phyloP scores from a whole-genome alignment of 1,284 basidiomycete genomes.

The Moesziomyces sp. region DNA sequence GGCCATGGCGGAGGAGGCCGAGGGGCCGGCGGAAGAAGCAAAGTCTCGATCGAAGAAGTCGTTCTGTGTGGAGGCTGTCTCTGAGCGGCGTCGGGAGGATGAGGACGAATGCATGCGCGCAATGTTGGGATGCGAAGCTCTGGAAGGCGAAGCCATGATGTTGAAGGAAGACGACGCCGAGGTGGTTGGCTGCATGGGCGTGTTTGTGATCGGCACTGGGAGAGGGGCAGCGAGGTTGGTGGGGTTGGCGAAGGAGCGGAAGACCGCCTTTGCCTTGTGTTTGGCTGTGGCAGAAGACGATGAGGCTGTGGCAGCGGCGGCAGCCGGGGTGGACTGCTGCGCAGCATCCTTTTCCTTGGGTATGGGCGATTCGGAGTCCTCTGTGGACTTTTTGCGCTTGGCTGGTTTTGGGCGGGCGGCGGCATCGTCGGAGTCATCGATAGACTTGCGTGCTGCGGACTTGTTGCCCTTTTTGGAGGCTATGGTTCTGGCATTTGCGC shows the following conservation, averaged over 20 bases:
- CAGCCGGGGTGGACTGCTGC: neutral
- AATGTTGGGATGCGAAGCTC: constrained; percentile 5
- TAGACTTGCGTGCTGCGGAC: constrained; percentile 22
- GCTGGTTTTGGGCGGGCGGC: constrained; percentile 11
- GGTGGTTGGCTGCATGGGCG: constrained; percentile 5
- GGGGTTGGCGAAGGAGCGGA: constrained; percentile 57
- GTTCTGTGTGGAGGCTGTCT: constrained; percentile 17
- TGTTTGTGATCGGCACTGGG: constrained; percentile 18
- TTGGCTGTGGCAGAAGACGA: constrained; percentile 16
- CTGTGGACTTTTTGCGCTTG: constrained; percentile 36
- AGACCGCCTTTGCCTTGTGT: constrained; percentile 57
- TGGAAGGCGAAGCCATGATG: constrained; percentile 19
- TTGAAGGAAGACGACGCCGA: constrained; percentile 12
- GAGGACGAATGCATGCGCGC: constrained; percentile 21
- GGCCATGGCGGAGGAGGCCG: neutral
- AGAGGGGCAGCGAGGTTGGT: constrained; percentile 55
- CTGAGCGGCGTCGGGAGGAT: constrained; percentile 25
- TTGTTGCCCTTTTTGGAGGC: constrained; percentile 43
- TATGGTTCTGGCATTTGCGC: constrained; percentile 44
- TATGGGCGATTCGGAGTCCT: constrained; percentile 5
- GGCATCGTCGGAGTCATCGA: constrained; percentile 14
- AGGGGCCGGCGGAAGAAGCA: neutral
- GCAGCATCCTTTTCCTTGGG: constrained; percentile 5
- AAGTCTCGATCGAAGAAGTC: constrained; percentile 17
- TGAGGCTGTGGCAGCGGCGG: neutral